Base-by-base conservation (phyloP, 78 protist genomes). In the Planoprotostelium fungivorum region DNA sequence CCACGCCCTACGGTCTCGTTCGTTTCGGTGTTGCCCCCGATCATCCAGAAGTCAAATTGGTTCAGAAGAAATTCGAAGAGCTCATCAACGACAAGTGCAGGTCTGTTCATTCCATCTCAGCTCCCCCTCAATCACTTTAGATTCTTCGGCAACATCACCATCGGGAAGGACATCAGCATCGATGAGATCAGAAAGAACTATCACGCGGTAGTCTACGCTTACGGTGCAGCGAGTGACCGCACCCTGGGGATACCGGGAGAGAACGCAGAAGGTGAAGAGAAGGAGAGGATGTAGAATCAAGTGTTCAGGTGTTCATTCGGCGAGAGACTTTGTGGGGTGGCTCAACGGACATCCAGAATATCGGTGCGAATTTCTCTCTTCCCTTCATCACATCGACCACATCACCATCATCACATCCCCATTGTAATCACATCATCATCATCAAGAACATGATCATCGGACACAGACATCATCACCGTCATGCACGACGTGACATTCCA, bases 1-100 rank as follows among this genome's bases (percentile, higher is more conserved):
- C 94, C 29, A 51, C 37, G 1, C 94, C 94, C 83, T 92, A 84
- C 84, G 94, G 94, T 1, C 87, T 92, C 51, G 87, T 92, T 23
- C 37, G 94, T 37, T 92, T 84, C 38, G 94, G 94, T 89, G 89
- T 92, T 9, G 63, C 94, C 73, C 94, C 94, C 36, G 94, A 92
- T 63, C 94, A 92, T 86, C 94, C 89, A 86, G 86, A 89, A 31
- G 91, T 89, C 87, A 92, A 92, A n/a, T 87, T 87, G 35, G 94
- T 92, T 31, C 89, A 92, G 38, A 92, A 92, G 83, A 88, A 89
- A 86, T 89, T 92, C 16, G 94, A 92, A 84, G 89, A 92, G 38
- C 85, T 85, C 34, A 87, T 84, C 10, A 29, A 38, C 1, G 94
- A 92, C 29, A 51, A 51, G 31, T 51, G 73, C 73, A 51, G 73